Evolutionary conservation across 2,329 filamentous ascomycete genomes (phyloP).

Genomic region (Tolypocladium guangdongense): DNA sequence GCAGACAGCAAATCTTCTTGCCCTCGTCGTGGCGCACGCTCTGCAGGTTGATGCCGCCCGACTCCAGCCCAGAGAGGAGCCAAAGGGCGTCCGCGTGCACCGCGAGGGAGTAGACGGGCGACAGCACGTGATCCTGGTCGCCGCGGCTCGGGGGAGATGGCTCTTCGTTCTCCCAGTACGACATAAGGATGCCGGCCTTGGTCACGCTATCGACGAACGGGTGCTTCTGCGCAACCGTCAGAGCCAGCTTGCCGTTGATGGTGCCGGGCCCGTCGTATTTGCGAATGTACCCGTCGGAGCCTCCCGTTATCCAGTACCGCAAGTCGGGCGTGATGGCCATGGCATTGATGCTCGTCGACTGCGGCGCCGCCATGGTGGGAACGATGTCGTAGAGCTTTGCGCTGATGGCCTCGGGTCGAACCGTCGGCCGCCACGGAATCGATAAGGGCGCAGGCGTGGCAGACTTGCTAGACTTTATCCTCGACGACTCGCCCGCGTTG

Average conservation of each 20-base stretch:
- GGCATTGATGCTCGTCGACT: constrained; percentile 90
- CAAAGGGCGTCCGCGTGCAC: constrained; percentile 84
- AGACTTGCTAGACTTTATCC: constrained; percentile 12
- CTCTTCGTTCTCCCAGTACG: constrained; percentile 98
- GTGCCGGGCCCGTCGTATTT: constrained; percentile 95
- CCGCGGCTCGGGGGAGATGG: constrained; percentile 32
- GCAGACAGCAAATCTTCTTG: constrained; percentile 71
- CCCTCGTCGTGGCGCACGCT: constrained; percentile 92
- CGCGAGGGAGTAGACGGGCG: constrained; percentile 88
- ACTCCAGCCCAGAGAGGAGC: constrained; percentile 84
- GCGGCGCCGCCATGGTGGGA: constrained; percentile 91
- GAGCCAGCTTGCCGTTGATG: constrained; percentile 83
- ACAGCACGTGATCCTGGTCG: constrained; percentile 54
- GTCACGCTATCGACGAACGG: constrained; percentile 96
- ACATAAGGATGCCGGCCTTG: constrained; percentile 88
- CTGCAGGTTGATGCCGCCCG: constrained; percentile 85
- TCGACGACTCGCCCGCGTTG: constrained; percentile 9
- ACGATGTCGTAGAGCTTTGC: constrained; percentile 87
- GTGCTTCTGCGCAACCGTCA: constrained; percentile 91
- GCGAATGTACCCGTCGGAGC: constrained; percentile 87
- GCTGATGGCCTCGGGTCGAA: constrained; percentile 68
- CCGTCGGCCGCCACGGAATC: constrained; percentile 37
- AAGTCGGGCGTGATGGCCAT: constrained; percentile 87
- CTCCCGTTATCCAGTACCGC: constrained; percentile 89
- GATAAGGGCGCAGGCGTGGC: constrained; percentile 15